phyloP scores from a whole-genome alignment of 2,329 filamentous ascomycete genomes.

The Scytalidium sp. region DNA sequence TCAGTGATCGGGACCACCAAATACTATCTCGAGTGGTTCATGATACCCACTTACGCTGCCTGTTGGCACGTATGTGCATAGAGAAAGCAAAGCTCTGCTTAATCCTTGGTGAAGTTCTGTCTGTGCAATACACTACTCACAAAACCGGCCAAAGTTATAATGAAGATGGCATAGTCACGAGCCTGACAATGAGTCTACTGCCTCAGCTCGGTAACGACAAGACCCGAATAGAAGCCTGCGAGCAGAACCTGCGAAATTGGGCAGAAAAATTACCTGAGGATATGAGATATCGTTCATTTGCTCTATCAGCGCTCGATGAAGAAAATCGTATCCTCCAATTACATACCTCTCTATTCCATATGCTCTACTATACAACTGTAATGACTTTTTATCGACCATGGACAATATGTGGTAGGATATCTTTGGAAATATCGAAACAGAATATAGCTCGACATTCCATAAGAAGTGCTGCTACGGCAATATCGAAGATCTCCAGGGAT shows the following conservation, averaged over 20 bases:
- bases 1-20: slow-evolving; percentile 67
- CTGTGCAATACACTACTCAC: slow-evolving; percentile 88
- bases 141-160: slow-evolving; percentile 66
- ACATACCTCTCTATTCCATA: slow-evolving; percentile 78
- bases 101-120: slow-evolving; percentile 82
- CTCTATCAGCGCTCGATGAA: slow-evolving; percentile 52
- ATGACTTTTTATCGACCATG: slow-evolving; percentile 74
- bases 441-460: not conserved
- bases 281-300: slow-evolving; percentile 62
- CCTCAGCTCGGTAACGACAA: slow-evolving; percentile 70
- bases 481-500: not conserved
- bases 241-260: slow-evolving; percentile 76
- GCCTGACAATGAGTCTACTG: slow-evolving; percentile 72
- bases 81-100: slow-evolving; percentile 85
- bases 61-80: slow-evolving; percentile 82
- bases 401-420: not conserved
- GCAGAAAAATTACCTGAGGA: slow-evolving; percentile 65
- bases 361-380: slow-evolving; percentile 87
- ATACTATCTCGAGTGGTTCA: slow-evolving; percentile 67
- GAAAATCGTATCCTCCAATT: slow-evolving; percentile 57
- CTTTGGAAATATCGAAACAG: not conserved
- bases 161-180: slow-evolving; percentile 68
- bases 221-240: slow-evolving; percentile 72
- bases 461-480: not conserved
- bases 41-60: slow-evolving; percentile 69